A percentile compares a stretch with the other conserved stretches of the same genome.
These are phyloP conservation scores for Apiospora marii DNA, from an alignment of 2,329 filamentous ascomycete species.

Conservation along the genomic window DNA sequence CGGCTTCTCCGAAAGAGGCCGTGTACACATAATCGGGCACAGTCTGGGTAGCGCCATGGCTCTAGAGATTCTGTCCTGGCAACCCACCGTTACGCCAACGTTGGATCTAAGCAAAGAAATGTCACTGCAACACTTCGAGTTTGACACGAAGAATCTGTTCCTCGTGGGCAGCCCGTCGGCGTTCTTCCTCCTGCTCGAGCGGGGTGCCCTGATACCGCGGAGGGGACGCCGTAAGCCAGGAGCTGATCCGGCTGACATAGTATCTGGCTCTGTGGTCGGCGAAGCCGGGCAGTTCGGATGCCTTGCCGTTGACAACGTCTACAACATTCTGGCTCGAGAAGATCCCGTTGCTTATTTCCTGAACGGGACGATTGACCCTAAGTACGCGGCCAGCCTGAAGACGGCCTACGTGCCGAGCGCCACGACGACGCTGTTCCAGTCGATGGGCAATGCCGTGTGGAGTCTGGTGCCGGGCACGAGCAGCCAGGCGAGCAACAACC, in stretches of 20 bases:
- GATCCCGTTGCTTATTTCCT: slow-evolving; percentile 88
- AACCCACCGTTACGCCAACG: slow-evolving; percentile 75
- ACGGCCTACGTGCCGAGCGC: slow-evolving; percentile 81
- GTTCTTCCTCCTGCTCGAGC: slow-evolving; percentile 91
- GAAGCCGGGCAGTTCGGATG: slow-evolving; percentile 85
- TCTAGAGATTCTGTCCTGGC: slow-evolving; percentile 86
- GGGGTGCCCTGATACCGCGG: slow-evolving; percentile 74
- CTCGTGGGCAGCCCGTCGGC: slow-evolving; percentile 88
- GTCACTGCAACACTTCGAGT: slow-evolving; percentile 77
- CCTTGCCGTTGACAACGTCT: slow-evolving; percentile 92
- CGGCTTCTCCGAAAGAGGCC: slow-evolving; percentile 79
- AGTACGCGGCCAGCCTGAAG: slow-evolving; percentile 80
- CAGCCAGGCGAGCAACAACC: slow-evolving; percentile 39
- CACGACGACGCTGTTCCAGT: slow-evolving; percentile 69
- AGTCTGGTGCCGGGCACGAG: slow-evolving; percentile 64
- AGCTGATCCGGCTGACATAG: slow-evolving; percentile 68
- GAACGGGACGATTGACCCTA: slow-evolving; percentile 86
- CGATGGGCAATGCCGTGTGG: slow-evolving; percentile 68
- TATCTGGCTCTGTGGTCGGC: slow-evolving; percentile 71
- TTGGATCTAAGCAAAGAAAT: slow-evolving; percentile 51
- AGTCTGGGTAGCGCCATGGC: slow-evolving; percentile 96
- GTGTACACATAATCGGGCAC: slow-evolving; percentile 92
- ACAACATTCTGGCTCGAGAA: slow-evolving; percentile 81
- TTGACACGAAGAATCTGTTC: slow-evolving; percentile 90
- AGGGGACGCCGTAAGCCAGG: slow-evolving; percentile 79